These are phyloP conservation scores for Jatropha podagrica DNA, from an alignment of 441 rosid genomes.

Conservation along the genomic window DNA sequence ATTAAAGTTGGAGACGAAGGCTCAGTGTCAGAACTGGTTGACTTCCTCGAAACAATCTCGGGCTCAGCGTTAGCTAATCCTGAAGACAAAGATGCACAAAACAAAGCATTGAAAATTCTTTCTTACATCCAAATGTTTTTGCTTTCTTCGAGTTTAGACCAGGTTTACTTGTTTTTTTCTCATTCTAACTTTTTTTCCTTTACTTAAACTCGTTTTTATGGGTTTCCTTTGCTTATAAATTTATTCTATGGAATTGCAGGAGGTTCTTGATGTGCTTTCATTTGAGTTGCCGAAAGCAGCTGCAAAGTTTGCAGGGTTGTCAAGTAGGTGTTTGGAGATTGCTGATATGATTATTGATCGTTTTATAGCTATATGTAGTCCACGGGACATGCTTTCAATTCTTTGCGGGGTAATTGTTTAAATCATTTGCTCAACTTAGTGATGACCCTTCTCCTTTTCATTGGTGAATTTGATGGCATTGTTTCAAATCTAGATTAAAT, in stretches of 20 bases:
- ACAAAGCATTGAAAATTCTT: conserved; percentile 45
- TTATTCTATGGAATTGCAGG: conserved; percentile 39
- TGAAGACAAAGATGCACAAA: conserved; percentile 34
- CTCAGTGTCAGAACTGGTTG: conserved; percentile 43
- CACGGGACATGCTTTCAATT: conserved; percentile 85
- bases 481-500: background rate
- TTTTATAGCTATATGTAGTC: conserved; percentile 56
- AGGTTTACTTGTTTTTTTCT: conserved; percentile 38
- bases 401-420: conserved; percentile 67
- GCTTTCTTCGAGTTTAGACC: conserved; percentile 48
- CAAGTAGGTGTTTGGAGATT: conserved; percentile 46
- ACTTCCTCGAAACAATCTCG: conserved; percentile 48
- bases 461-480: background rate
- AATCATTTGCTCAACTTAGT: background rate
- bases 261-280: conserved; percentile 62
- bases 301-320: conserved; percentile 54
- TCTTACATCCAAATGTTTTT: conserved; percentile 35
- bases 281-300: conserved; percentile 73
- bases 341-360: conserved; percentile 47
- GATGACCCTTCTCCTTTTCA: background rate
- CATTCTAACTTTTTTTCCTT: background rate
- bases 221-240: conserved; percentile 9
- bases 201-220: background rate
- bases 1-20: conserved; percentile 47
- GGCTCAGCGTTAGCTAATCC: conserved; percentile 34